Conservation (phyloP, 805 yeast genomes). For the Naumovozyma castellii region DNA sequence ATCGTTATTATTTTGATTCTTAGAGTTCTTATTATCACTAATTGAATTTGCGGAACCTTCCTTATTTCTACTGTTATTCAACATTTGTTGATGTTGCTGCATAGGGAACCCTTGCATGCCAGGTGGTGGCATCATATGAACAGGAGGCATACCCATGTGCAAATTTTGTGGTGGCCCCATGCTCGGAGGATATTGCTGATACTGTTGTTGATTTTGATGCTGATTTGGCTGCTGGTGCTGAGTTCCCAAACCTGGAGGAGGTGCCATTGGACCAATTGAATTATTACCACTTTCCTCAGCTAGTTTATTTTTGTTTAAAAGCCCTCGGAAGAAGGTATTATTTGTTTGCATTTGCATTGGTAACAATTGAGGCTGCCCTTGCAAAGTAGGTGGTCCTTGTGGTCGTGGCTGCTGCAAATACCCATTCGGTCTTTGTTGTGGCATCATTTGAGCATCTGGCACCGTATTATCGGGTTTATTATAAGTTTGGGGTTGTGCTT, state of each 20-base stretch:
- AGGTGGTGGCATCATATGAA: slow-evolving; percentile 9
- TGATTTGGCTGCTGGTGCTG: slow-evolving; percentile 4
- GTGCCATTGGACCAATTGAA: slow-evolving; percentile 5
- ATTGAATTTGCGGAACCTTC: not conserved
- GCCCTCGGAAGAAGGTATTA: slow-evolving; percentile 24
- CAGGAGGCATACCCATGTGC: slow-evolving; percentile 1
- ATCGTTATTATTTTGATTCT: slow-evolving; percentile 1
- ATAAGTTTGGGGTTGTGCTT: slow-evolving; percentile 1
- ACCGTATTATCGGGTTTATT: not conserved
- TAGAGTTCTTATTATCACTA: not conserved
- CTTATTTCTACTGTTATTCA: not conserved
- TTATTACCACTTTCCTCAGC: not conserved
- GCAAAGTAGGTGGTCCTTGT: slow-evolving; percentile 3
- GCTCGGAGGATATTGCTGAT: slow-evolving; percentile 12
- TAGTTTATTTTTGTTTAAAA: slow-evolving; percentile 23
- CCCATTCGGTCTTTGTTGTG: not conserved
- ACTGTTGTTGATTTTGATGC: slow-evolving; percentile 5
- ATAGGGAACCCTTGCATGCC: slow-evolving; percentile 4
- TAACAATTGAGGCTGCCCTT: slow-evolving; percentile 3
- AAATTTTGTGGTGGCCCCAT: slow-evolving; percentile 12
- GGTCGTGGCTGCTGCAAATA: not conserved
- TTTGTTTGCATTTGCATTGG: slow-evolving; percentile 14
- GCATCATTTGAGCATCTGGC: not conserved
- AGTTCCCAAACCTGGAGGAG: slow-evolving; percentile 8
- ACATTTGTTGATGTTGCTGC: not conserved